Evolutionary conservation across 2,329 filamentous ascomycete genomes (phyloP).

Genomic region (Trichophyton benhamiae): DNA sequence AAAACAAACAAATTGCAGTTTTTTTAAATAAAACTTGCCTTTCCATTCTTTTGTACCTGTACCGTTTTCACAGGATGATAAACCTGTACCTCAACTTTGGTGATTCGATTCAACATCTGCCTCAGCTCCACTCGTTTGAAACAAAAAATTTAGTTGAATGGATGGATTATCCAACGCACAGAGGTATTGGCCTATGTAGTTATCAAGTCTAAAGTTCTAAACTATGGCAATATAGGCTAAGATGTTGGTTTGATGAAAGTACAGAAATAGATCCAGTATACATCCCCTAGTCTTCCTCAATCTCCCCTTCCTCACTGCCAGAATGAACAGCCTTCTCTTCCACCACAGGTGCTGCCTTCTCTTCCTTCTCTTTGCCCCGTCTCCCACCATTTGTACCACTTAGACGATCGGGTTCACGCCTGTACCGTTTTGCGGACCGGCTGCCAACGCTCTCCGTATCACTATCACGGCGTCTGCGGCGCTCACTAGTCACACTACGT

Average conservation of each 20-base stretch:
- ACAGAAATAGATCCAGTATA: too few species aligned
- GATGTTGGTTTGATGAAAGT: neutral
- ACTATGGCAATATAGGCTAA: neutral
- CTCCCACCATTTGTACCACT: conserved; percentile 19
- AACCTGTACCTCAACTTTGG: neutral
- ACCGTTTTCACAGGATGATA: neutral
- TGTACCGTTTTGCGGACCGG: conserved; percentile 49
- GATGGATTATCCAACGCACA: neutral
- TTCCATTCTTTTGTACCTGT: neutral
- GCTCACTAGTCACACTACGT: conserved; percentile 46
- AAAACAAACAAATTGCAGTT: neutral
- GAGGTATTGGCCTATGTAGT: neutral
- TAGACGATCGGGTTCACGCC: conserved; percentile 26
- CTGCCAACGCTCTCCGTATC: conserved; percentile 52
- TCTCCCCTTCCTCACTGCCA: conserved; percentile 95
- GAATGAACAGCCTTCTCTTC: conserved; percentile 48
- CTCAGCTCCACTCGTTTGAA: neutral
- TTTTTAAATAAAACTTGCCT: neutral
- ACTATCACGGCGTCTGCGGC: conserved; percentile 67
- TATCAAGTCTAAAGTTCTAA: neutral
- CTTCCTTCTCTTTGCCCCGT: conserved; percentile 32
- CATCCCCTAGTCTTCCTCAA: conserved; percentile 55
- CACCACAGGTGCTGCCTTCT: conserved; percentile 24
- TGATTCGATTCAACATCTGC: neutral
- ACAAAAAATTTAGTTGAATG: neutral